These are phyloP conservation scores for Solanum commersonii DNA, from an alignment of 257 asterid species.

Conservation along the genomic window DNA sequence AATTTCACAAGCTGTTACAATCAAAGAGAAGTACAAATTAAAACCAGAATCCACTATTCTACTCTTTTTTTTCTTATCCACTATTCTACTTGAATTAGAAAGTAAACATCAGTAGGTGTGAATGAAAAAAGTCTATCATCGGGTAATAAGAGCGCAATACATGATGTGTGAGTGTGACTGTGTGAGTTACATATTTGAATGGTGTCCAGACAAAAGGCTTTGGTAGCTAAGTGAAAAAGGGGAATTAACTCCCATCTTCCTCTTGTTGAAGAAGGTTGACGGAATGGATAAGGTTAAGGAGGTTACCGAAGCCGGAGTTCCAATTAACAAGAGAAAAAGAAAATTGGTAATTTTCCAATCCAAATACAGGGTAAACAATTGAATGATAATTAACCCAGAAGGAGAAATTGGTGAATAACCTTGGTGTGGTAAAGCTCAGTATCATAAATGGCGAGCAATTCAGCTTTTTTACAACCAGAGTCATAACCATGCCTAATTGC, in stretches of 20 bases:
- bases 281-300: background rate
- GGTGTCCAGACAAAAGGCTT: background rate
- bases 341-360: background rate
- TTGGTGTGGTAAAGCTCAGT: slow-evolving; percentile 68
- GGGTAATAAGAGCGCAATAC: background rate
- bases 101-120: background rate
- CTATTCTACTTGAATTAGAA: background rate
- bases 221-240: background rate
- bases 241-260: background rate
- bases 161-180: background rate
- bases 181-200: background rate
- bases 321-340: background rate
- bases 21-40: too few species aligned
- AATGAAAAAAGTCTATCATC: background rate
- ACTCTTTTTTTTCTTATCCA: too few species aligned
- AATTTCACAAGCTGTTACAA: slow-evolving; percentile 69
- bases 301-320: background rate
- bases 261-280: background rate
- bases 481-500: slow-evolving; percentile 78
- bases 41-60: too few species aligned
- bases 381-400: background rate
- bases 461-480: slow-evolving; percentile 60
- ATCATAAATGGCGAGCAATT: slow-evolving; percentile 87
- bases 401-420: slow-evolving; percentile 20
- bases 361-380: background rate